Evolutionary conservation across 2,329 filamentous ascomycete genomes (phyloP).

Genomic region (Fusarium proliferatum): DNA sequence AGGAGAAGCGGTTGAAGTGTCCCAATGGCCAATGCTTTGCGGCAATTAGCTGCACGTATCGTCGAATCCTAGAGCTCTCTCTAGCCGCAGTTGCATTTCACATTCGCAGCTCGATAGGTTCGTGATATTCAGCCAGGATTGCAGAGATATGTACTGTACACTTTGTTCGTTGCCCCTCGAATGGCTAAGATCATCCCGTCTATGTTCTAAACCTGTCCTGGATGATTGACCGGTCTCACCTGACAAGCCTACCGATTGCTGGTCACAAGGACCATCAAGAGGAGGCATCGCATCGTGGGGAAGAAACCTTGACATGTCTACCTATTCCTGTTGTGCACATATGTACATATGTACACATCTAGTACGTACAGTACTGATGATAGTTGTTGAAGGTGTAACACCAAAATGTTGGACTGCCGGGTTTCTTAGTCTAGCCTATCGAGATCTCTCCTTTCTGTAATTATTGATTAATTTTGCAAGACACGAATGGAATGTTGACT

Average conservation of each 20-base stretch:
- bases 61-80: conserved; percentile 10
- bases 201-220: conserved; percentile 24
- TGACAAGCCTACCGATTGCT: conserved; percentile 26
- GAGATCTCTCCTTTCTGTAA: not conserved
- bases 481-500: not conserved
- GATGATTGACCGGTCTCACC: conserved; percentile 33
- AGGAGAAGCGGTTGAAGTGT: not conserved
- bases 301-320: conserved; percentile 2
- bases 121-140: conserved; percentile 12
- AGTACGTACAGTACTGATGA: not conserved
- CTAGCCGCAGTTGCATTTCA: not conserved
- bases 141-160: not conserved
- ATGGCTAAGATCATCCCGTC: conserved; percentile 29
- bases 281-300: conserved; percentile 6
- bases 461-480: not conserved
- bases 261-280: conserved; percentile 15
- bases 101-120: not conserved
- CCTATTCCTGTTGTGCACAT: not conserved
- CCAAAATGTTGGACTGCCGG: conserved; percentile 1
- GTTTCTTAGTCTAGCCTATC: not conserved
- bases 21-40: not conserved
- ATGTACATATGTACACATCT: not conserved
- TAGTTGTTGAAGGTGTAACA: conserved; percentile 20
- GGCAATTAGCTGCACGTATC: conserved; percentile 25
- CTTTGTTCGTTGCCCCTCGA: conserved; percentile 31